Percentiles rank a stretch among this genome's conserved stretches.
Evolutionary conservation across 2,329 filamentous ascomycete species (phyloP).

Genomic region (Dactylellina cionopaga): DNA sequence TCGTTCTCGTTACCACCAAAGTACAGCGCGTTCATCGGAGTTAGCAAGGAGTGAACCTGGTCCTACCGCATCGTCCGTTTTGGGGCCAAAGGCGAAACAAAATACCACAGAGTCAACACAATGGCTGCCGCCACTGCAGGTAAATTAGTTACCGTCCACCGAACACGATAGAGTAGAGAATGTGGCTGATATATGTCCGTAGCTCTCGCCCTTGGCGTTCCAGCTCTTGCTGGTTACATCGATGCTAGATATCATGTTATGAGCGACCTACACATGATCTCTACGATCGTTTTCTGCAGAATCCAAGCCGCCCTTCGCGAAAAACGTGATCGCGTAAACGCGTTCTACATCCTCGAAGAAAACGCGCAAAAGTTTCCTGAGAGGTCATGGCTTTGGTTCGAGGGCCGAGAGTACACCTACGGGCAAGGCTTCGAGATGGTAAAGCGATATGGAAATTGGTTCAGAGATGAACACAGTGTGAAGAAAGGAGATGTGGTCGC

Average conservation of each 20-base stretch:
- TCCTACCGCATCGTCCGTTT: slow-evolving; percentile 3
- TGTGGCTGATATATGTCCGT: neutral
- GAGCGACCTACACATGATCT: slow-evolving; percentile 73
- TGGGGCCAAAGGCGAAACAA: slow-evolving; percentile 1
- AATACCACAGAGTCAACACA: slow-evolving; percentile 8
- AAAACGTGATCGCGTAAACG: slow-evolving; percentile 71
- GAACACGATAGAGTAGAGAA: neutral
- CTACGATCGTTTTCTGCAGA: slow-evolving; percentile 63
- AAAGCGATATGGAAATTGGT: slow-evolving; percentile 78
- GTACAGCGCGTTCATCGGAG: slow-evolving; percentile 1
- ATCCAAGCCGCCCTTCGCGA: slow-evolving; percentile 61
- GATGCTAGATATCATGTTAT: slow-evolving; percentile 75
- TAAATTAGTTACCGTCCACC: neutral
- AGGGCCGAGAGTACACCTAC: slow-evolving; percentile 76
- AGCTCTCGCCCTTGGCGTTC: slow-evolving; percentile 67
- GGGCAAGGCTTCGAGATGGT: slow-evolving; percentile 76
- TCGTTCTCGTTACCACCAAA: neutral
- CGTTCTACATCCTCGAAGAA: slow-evolving; percentile 79
- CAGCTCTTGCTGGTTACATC: slow-evolving; percentile 77
- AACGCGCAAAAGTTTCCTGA: slow-evolving; percentile 65
- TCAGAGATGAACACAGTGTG: slow-evolving; percentile 72
- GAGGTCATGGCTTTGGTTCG: slow-evolving; percentile 72
- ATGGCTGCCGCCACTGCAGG: slow-evolving; percentile 33
- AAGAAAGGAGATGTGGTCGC: slow-evolving; percentile 79
- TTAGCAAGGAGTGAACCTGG: slow-evolving; percentile 28